Base-by-base conservation (phyloP, 441 rosid genomes). In the Arabidopsis hybrid region DNA sequence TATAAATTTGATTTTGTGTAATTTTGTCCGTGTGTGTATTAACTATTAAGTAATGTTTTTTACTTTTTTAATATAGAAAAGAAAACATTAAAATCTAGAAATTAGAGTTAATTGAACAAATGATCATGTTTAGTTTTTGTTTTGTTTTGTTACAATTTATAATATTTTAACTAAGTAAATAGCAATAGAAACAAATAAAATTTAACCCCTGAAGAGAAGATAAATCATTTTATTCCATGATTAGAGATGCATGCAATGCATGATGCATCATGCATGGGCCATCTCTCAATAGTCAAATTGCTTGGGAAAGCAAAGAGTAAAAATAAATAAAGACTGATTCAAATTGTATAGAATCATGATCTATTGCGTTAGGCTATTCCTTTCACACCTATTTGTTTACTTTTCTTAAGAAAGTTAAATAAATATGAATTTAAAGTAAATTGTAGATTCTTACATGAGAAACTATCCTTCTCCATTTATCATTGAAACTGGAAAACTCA, bases 201-300 rank as follows among this genome's bases (percentile, higher is more conserved):
- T 10, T 18, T 17, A 50, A 10, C 34, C 14, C 2, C 34, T 51
- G n/a, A n/a, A n/a, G n/a, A n/a, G 16, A 26, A 0, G 36, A 53
- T 12, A 12, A 12, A 32, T 53, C 10, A 53, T 13, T 53, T 29
- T 13, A 53, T 29, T 53, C 36, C 59, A 29, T 3, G 11, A 31
- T 55, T 55, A 32, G 11, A 32, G 32, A 56, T n/a, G 60, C 8
- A 52, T 52, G 58, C 60, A 31, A n/a, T n/a, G n/a, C n/a, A n/a
- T n/a, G n/a, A n/a, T n/a, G n/a, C n/a, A n/a, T 55, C 38, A 29
- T 53, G 59, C 59, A 26, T 52, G 58, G 8, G 12, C 10, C 17
- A 53, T 53, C 38, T 53, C 59, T 55, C 39, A 3, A 32, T 32
- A 4, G 18, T 55, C 60, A 55, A 55, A 11, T 55, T 55, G 13